Evolutionary conservation across 805 yeast species (phyloP), one percentile per base, ranked within the genome.

Genomic region (Candida vaughaniae): DNA sequence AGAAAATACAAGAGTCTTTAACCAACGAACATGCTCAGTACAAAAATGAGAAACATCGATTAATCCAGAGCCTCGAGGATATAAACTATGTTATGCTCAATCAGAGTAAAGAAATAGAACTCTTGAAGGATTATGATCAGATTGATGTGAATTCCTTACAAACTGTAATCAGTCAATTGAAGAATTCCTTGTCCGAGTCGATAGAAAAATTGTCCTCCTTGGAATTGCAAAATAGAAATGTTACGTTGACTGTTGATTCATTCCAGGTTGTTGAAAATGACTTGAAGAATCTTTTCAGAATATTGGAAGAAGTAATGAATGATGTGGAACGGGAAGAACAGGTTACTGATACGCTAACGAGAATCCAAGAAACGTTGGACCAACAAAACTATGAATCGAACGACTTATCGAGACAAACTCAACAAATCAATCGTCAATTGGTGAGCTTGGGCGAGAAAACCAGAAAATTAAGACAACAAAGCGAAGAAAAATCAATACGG

Each of bases 1-100:
- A 81, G 43, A 71, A 66, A 31, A 57, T 73, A 2, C 93, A 86
- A 53, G 86, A 85, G 50, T 56, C 68, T 9, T 61, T 85, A 32
- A 73, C 82, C 0, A 50, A 62, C 9, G 88, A 82, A 45, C 86
- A 83, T 52, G 66, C 71, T 16, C 73, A 69, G 30, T 85, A 85
- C 58, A 82, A 79, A 57, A 60, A 69, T 12, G 80, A 80, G 33
- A 86, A 85, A 54, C 60, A 66, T n/a, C 59, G 73, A 27, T 55
- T 83, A 36, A 68, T 80, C 12, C 74, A 75, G 31, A 74, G 77
- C 38, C 56, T 83, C 6, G 87, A 85, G 46, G 80, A 79, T 42
- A 72, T 74, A 38, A 78, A 75, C 39, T 79, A 75, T 38, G 58
- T 79, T 29, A 62, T 78, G 12, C 59, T 75, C 10, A 87, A 82